Evolutionary conservation across 108 stramenopile genomes (phyloP), one percentile per base, ranked within the genome.

Genomic region (Cyclotella sp.): DNA sequence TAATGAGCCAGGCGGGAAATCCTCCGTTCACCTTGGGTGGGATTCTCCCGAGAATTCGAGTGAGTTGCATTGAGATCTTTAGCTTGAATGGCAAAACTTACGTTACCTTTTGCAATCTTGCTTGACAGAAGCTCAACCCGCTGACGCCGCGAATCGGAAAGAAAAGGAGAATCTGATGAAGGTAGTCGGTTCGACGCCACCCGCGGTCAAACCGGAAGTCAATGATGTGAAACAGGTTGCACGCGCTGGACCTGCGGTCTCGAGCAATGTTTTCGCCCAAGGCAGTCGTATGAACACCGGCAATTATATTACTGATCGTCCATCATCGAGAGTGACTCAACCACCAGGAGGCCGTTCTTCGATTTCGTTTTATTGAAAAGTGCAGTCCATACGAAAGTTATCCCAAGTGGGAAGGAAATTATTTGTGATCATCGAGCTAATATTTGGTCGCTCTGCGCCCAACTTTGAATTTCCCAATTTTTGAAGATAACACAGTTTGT

Each of bases 271-370:
- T 14, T 92, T 82, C 78, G 91, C 91, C 27, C 79, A 79, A 10
- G 84, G 87, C 0, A 78, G 76, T 58, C 79, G 68, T 15, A 80
- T 76, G 78, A 92, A 92, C 75, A 77, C 78, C 13, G 89, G 86
- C 42, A 88, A 92, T 66, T 88, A 90, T n/a, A 68, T 90, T 44
- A 92, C 91, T 1, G 91, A 89, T 51, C 88, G 91, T 63, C 91
- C 91, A 5, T 86, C 92, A 10, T 86, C 85, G 7, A 87, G 87
- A 28, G 90, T 93, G 9, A 54, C 85, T 2, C 71, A 77, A 19
- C 92, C 92, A 10, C 89, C 89, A 19, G 92, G 92, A 24, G 92
- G 92, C 29, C 75, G 72, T n/a, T 64, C 74, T 6, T 73, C 74
- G 12, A 82, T 87, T 55, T 74, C 62, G 44, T 53, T 65, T 15